These are phyloP conservation scores for Alternaria alternata DNA, from an alignment of 2,329 filamentous ascomycete species.

Conservation along the genomic window DNA sequence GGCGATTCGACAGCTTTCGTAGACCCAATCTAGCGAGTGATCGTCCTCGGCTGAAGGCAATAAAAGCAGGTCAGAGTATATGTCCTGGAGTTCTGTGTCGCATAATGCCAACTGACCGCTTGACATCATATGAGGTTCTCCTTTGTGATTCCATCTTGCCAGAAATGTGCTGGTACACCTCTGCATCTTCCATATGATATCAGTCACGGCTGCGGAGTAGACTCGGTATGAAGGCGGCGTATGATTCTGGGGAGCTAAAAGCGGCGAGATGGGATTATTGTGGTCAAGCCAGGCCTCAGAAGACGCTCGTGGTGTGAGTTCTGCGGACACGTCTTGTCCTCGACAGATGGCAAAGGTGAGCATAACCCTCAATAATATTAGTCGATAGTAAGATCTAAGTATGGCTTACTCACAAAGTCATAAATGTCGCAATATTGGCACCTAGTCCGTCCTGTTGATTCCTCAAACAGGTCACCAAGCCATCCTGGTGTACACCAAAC, in stretches of 20 bases:
- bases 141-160: slow-evolving; percentile 25
- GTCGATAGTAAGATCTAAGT: neutral
- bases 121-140: slow-evolving; percentile 12
- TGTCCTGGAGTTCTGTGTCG: slow-evolving; percentile 36
- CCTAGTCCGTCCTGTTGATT: slow-evolving; percentile 34
- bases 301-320: slow-evolving; percentile 22
- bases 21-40: slow-evolving; percentile 37
- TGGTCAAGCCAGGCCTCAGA: slow-evolving; percentile 7
- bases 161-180: slow-evolving; percentile 33
- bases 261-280: slow-evolving; percentile 30
- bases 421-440: slow-evolving; percentile 30
- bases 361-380: slow-evolving; percentile 26
- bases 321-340: slow-evolving; percentile 27
- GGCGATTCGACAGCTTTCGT: slow-evolving; percentile 44
- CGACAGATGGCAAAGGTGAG: slow-evolving; percentile 36
- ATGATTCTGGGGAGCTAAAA: slow-evolving; percentile 30
- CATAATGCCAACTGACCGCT: slow-evolving; percentile 24
- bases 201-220: slow-evolving; percentile 33
- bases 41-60: slow-evolving; percentile 23
- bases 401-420: slow-evolving; percentile 38
- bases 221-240: slow-evolving; percentile 21
- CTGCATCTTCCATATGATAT: slow-evolving; percentile 40
- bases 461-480: slow-evolving; percentile 34
- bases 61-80: slow-evolving; percentile 31
- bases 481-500: slow-evolving; percentile 42